phyloP scores from a whole-genome alignment of 768 basidiomycete species.

The Lactifluus piperatus region DNA sequence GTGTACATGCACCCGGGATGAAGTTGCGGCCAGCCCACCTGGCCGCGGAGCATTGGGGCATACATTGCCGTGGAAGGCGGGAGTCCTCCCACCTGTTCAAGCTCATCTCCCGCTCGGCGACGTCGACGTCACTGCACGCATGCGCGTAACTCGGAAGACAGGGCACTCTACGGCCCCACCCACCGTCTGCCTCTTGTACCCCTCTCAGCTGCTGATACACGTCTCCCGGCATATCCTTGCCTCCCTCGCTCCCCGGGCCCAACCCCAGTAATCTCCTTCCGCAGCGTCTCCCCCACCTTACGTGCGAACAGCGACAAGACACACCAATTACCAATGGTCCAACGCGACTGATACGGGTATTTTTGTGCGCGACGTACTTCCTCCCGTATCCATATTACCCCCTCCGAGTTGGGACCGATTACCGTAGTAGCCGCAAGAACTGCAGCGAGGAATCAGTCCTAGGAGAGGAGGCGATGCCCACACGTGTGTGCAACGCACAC shows the following conservation, averaged over 20 bases:
- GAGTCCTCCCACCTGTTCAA: slow-evolving; percentile 46
- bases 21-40: slow-evolving; percentile 24
- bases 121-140: no score
- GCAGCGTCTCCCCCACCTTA: slow-evolving; percentile 27
- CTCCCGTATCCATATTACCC: slow-evolving; percentile 37
- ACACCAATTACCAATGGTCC: slow-evolving; percentile 46
- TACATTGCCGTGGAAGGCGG: no score
- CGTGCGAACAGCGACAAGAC: neutral
- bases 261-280: slow-evolving; percentile 33
- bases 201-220: slow-evolving; percentile 61
- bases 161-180: slow-evolving; percentile 24
- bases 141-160: slow-evolving; percentile 25
- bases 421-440: no score
- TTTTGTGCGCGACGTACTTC: slow-evolving; percentile 39
- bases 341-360: slow-evolving; percentile 25
- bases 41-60: no score
- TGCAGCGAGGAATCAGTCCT: neutral
- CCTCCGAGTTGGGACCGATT: neutral
- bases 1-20: neutral
- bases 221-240: slow-evolving; percentile 47
- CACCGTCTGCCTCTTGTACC: slow-evolving; percentile 55
- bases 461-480: neutral
- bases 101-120: no score
- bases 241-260: slow-evolving; percentile 24
- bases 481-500: no score